A percentile compares a stretch with the other conserved stretches of the same genome.
phyloP scores from a whole-genome alignment of 2,329 filamentous ascomycete genomes.

The Beauveria asiatica region DNA sequence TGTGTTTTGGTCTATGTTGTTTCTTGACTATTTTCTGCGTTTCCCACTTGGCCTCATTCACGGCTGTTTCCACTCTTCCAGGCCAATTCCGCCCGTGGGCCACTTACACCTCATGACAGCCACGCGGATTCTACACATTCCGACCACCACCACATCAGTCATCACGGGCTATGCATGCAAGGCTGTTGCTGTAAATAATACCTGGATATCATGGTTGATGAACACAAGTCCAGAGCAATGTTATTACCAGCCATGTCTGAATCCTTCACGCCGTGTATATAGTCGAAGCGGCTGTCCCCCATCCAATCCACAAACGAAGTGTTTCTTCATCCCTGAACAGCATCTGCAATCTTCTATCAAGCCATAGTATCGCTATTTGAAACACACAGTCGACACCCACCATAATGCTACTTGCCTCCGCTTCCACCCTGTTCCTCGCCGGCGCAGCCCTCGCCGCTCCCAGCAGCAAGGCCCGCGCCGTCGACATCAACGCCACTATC shows the following conservation, averaged over 20 bases:
- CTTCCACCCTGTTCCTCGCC: conserved; percentile 13
- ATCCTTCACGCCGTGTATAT: background rate
- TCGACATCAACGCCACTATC: conserved; percentile 16
- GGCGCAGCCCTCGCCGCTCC: conserved; percentile 13
- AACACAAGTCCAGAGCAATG: background rate
- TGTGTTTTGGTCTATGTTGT: background rate
- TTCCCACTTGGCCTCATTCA: background rate
- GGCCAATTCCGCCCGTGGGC: background rate
- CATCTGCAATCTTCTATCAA: background rate
- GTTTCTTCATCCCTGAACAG: conserved; percentile 1
- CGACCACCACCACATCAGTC: background rate
- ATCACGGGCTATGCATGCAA: background rate
- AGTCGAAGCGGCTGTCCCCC: background rate
- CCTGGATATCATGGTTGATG: background rate
- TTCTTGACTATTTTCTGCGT: background rate
- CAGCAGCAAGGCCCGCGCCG: background rate
- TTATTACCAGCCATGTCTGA: background rate
- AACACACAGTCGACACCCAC: too few species aligned
- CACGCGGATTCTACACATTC: background rate
- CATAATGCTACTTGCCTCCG: conserved; percentile 12
- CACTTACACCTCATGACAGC: conserved; percentile 2
- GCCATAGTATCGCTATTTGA: too few species aligned
- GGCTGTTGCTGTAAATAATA: background rate
- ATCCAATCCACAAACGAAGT: background rate
- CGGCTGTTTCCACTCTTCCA: background rate